Base-by-base conservation (phyloP, 306 rosid species). In the Fagus sylvatica region DNA sequence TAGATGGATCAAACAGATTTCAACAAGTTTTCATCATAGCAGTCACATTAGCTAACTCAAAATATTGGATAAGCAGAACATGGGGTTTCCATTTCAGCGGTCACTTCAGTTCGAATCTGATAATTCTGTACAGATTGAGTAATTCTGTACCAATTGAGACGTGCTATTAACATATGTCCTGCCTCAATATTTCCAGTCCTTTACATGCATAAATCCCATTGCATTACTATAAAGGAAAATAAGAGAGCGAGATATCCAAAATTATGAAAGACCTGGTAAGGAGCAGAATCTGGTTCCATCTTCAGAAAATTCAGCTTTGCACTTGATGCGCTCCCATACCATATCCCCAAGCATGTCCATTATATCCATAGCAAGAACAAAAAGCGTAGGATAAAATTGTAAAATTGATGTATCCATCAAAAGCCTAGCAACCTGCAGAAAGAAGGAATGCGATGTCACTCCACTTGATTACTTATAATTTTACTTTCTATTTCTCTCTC, bases 311-410 rank as follows among this genome's bases (percentile, higher is more conserved):
- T 95, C 98, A 56, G 98, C 93, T 88, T 89, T 95, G 73, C 19
- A 79, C 81, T 87, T 92, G 77, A 95, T 92, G 83, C 98, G 96
- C 53, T 84, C 92, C 98, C 98, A 95, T 67, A 95, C 98, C 87
- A 95, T 80, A 85, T 90, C 83, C 48, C 98, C 98, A 43, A 95
- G 84, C 93, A 89, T 92, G 85, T 95, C 98, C 93, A 95, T 71
- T 74, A 92, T 86, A 88, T 95, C 92, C 60, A 92, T 86, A 70
- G 87, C 95, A 74, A 91, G 97, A 85, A 90, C 93, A 87, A 95
- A 95, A 70, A 95, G 90, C 1, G 96, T 90, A 77, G 97, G 97
- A 82, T 95, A 92, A 86, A 91, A 95, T 84, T 92, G 92, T 76
- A 61, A 83, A 56, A 88, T 88, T 28, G 97, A 92, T 16, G 97